Base-by-base conservation (phyloP, 2,329 filamentous ascomycete species). In the Pochonia chlamydosporia region DNA sequence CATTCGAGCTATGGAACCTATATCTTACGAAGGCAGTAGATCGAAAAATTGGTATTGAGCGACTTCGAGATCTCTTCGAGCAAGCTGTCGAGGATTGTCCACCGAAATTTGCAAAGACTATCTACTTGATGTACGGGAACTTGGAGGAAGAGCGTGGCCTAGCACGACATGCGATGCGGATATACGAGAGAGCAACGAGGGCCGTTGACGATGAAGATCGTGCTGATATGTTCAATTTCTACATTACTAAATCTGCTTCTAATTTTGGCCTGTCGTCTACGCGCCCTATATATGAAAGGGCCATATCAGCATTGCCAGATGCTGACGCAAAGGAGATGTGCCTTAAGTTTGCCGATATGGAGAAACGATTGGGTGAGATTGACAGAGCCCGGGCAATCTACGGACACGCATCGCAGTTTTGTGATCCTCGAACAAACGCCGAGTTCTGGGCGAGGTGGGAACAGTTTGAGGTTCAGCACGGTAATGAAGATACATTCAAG, bases 401-500 rank as follows among this genome's bases (percentile, higher is more conserved):
- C 62, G 92, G 91, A 1, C 93, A 99, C 63, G 93, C 89, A 11
- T 95, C 89, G 37, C 93, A 99, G 64, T 99, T 97, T 68, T 96
- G 90, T 69, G 95, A 99, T 65, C 93, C 93, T 8, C 79, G 95
- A 46, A 95, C 89, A 13, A 90, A 89, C 56, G 84, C 87, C 7
- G 82, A 79, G 14, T 99, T 97, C 70, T 99, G 95, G 95, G 78
- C 84, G 58, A 95, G 92, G 65, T 99, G 93, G 93, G 93, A 99
- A 67, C 78, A 84, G 46, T 99, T 99, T 66, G 95, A 99, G 68
- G 90, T 97, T 20, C 87, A 95, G 64, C 93, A 99, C 62, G 93
- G 93, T 54, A 99, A 99, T 69, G 95, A 99, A 66, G 93, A 99
- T 65, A 99, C 95, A 0, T 99, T 95, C 77, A 96, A 96, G 73